These are phyloP conservation scores for Senecio squalidus DNA, from an alignment of 140 eudicot genomes.

Conservation along the genomic window DNA sequence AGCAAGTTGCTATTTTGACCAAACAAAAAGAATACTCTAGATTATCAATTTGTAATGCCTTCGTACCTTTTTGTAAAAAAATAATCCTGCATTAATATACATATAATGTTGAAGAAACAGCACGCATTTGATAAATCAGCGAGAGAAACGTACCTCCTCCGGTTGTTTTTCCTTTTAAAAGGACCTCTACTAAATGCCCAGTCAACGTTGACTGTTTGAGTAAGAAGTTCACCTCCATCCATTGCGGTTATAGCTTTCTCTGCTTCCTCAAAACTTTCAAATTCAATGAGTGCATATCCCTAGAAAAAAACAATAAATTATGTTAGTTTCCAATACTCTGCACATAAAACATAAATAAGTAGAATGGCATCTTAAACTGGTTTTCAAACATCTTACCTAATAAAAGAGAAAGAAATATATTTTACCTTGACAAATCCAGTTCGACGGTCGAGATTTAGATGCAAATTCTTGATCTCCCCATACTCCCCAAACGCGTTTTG, in stretches of 20 bases:
- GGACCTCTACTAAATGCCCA: slow-evolving; percentile 99
- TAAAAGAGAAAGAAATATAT: neutral
- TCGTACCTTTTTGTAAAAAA: neutral
- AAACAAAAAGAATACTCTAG: no score
- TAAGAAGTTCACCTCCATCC: slow-evolving; percentile 85
- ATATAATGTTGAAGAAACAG: neutral
- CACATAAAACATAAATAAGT: neutral
- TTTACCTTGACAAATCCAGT: slow-evolving; percentile 94
- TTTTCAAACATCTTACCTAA: neutral
- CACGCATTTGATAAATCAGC: neutral
- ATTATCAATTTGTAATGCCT: no score
- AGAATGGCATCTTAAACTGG: neutral
- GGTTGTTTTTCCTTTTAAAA: slow-evolving; percentile 57
- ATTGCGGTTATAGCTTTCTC: slow-evolving; percentile 62
- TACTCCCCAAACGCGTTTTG: slow-evolving; percentile 84
- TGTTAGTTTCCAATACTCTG: neutral
- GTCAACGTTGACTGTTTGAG: slow-evolving; percentile 70
- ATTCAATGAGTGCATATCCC: slow-evolving; percentile 96
- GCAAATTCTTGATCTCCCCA: slow-evolving; percentile 90
- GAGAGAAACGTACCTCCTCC: slow-evolving; percentile 39
- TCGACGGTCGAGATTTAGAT: slow-evolving; percentile 93
- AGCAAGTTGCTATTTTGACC: no score
- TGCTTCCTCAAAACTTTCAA: slow-evolving; percentile 77
- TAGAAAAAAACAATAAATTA: slow-evolving; percentile 15
- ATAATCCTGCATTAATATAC: neutral